phyloP scores from a whole-genome alignment of 495 filamentous ascomycete genomes.

The Aspergillus olivimuriae region DNA sequence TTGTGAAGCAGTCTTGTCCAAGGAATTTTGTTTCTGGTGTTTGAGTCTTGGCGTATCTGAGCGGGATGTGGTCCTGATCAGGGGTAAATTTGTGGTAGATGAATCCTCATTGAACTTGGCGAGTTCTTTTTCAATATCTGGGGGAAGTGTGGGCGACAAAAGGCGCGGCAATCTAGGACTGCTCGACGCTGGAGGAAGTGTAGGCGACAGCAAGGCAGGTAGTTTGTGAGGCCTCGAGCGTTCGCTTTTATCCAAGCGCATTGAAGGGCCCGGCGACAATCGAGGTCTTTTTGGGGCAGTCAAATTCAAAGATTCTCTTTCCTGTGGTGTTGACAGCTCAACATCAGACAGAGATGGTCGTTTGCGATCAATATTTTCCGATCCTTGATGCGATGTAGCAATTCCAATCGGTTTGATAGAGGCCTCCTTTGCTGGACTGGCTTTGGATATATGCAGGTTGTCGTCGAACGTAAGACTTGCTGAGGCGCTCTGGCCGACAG shows the following conservation, averaged over 20 bases:
- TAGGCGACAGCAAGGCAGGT: conserved; percentile 36
- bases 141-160: conserved; percentile 42
- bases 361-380: conserved; percentile 24
- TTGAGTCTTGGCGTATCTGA: conserved; percentile 10
- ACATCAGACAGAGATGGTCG: conserved; percentile 22
- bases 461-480: conserved; percentile 13
- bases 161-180: conserved; percentile 32
- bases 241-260: conserved; percentile 15
- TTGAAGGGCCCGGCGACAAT: conserved; percentile 23
- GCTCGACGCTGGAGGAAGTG: conserved; percentile 31
- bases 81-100: conserved; percentile 7
- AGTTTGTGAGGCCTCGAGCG: conserved; percentile 22
- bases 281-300: conserved; percentile 27
- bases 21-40: conserved; percentile 8
- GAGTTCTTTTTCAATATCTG: conserved; percentile 44
- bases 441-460: conserved; percentile 14
- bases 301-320: conserved; percentile 13
- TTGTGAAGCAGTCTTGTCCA: conserved; percentile 6
- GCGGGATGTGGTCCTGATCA: conserved; percentile 7
- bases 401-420: conserved; percentile 1
- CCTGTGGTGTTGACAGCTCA: conserved; percentile 12
- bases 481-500: conserved; percentile 11
- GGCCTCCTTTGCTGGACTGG: conserved; percentile 14
- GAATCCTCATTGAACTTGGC: conserved; percentile 25
- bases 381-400: not conserved